Conservation (phyloP, 768 basidiomycete species). For the Collybiopsis luxurians region DNA sequence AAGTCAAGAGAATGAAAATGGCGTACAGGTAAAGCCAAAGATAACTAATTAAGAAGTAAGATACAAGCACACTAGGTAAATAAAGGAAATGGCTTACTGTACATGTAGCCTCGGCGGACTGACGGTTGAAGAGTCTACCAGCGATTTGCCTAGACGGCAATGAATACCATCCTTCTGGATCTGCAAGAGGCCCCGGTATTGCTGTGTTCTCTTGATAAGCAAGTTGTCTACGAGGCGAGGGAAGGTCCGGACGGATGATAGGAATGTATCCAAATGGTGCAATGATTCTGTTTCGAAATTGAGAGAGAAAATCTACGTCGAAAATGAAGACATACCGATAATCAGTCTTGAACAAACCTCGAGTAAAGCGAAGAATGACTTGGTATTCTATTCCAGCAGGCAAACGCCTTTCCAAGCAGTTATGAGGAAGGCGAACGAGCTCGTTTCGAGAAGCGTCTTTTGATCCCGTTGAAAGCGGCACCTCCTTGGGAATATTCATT, state of each 20-base stretch:
- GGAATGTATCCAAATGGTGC: constrained; percentile 29
- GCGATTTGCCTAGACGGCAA: constrained; percentile 22
- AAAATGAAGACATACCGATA: background rate
- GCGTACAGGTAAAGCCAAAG: constrained; percentile 7
- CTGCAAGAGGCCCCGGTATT: constrained; percentile 32
- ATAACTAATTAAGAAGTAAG: background rate
- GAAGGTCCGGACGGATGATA: constrained; percentile 27
- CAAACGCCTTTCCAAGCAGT: background rate
- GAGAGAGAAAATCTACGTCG: background rate
- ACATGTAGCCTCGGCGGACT: constrained; percentile 30
- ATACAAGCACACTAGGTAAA: background rate
- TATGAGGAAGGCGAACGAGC: background rate
- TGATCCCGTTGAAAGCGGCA: background rate
- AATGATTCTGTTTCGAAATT: constrained; percentile 7
- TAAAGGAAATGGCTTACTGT: constrained; percentile 18
- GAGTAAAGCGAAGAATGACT: background rate
- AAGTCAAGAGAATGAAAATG: background rate
- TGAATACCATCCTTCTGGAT: constrained; percentile 37
- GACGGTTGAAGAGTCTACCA: constrained; percentile 31
- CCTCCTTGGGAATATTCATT: constrained; percentile 32
- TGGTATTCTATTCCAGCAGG: constrained; percentile 1
- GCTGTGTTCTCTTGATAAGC: constrained; percentile 30
- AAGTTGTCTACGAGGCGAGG: constrained; percentile 31
- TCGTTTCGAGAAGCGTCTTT: background rate
- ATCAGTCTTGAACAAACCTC: constrained; percentile 3